Conservation (phyloP, 345 rosid species). For the Acer negundo region DNA sequence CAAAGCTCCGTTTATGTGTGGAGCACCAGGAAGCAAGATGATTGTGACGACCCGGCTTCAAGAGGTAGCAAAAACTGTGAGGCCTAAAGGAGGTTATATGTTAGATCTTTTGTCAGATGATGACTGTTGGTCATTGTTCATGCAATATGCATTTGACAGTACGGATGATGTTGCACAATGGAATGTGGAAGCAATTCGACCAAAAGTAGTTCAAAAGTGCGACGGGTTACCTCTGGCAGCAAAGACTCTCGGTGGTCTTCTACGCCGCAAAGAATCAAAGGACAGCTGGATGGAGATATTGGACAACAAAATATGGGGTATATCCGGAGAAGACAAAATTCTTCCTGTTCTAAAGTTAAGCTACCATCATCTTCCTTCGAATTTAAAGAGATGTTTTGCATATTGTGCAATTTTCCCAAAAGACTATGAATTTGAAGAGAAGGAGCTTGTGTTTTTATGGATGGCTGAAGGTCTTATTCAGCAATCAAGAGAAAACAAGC, state of each 20-base stretch:
- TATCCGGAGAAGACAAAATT: neutral
- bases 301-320: neutral
- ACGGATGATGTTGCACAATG: neutral
- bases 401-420: neutral
- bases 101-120: conserved; percentile 8
- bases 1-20: neutral
- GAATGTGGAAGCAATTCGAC: conserved; percentile 2
- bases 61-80: conserved; percentile 7
- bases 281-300: neutral
- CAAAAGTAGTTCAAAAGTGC: conserved; percentile 19
- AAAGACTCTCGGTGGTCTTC: conserved; percentile 17
- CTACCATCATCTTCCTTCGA: neutral
- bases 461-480: neutral
- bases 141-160: conserved; percentile 9
- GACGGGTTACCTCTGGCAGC: conserved; percentile 17
- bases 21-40: conserved; percentile 12
- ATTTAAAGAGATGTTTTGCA: neutral
- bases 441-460: neutral
- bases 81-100: neutral
- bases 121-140: conserved; percentile 20
- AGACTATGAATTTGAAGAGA: neutral
- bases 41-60: conserved; percentile 25
- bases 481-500: neutral
- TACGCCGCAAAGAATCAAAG: neutral
- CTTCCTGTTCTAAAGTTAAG: neutral